Evolutionary conservation across 345 rosid species (phyloP), one percentile per base, ranked within the genome.

Genomic region (Moricandia moricandioides): DNA sequence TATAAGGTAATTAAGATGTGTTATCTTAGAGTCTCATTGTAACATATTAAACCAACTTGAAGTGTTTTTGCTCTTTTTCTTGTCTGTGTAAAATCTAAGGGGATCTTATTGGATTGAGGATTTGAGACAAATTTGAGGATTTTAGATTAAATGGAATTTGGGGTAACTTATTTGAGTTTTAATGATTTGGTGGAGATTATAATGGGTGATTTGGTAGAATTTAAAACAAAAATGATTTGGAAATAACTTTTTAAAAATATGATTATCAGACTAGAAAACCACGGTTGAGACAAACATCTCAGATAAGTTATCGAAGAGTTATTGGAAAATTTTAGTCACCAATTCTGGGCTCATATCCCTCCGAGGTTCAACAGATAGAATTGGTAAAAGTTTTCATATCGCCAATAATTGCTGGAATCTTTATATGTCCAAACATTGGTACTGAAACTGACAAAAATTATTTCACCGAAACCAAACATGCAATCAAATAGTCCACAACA

Each of bases 351-450:
- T 82, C 55, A 84, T 69, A 63, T 80, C 85, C 56, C 71, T 73
- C 57, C 65, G 83, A n/a, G n/a, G n/a, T 39, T 81, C 82, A 73
- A 58, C 74, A 65, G 77, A 58, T 65, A 70, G 52, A 70, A 56
- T 37, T 26, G 65, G 14, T 33, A 74, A 71, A 64, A 78, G 52
- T 26, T 31, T 55, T 85, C 73, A 72, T 54, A 37, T 78, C 71
- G 52, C 59, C 39, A 65, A 76, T 58, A 69, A 93, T 82, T 68
- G 68, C 81, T 11, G 39, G 70, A 71, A 89, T 78, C 72, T 81
- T 79, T 37, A 86, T 81, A 13, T 94, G 90, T 79, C 97, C 97
- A 88, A 94, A 94, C 62, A 82, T 71, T 73, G 89, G 84, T 78
- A 86, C 80, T 6, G 94, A 84, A 82, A 79, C 83, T 47, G 91